phyloP scores from a whole-genome alignment of 345 rosid genomes.

The Linum lewisii region DNA sequence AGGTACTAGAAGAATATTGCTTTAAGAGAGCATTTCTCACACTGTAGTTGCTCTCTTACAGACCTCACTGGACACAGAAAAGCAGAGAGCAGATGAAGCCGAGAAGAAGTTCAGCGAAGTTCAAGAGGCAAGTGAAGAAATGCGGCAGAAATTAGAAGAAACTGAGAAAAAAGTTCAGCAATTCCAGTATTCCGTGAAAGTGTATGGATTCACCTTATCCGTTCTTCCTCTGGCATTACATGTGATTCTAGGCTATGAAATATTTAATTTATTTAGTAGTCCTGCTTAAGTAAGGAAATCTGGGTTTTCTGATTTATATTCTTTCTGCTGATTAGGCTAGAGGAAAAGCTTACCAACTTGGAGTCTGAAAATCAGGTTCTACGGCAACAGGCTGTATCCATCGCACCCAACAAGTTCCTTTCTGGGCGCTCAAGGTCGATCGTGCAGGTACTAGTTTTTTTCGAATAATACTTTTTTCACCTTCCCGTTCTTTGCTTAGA shows the following conservation, averaged over 20 bases:
- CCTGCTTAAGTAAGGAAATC: too few species aligned
- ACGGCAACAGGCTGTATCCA: slow-evolving; percentile 51
- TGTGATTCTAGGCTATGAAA: too few species aligned
- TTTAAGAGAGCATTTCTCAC: neutral
- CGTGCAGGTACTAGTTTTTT: slow-evolving; percentile 19
- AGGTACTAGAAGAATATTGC: neutral
- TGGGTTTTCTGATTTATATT: slow-evolving; percentile 7
- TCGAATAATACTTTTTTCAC: neutral
- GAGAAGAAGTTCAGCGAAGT: slow-evolving; percentile 57
- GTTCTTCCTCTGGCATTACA: neutral
- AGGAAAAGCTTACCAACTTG: slow-evolving; percentile 38
- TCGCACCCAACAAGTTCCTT: slow-evolving; percentile 32
- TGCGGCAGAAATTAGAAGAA: slow-evolving; percentile 59
- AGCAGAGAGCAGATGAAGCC: slow-evolving; percentile 64
- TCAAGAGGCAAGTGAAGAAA: slow-evolving; percentile 52
- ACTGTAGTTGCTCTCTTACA: slow-evolving; percentile 8
- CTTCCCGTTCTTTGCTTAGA: neutral
- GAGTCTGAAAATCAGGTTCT: slow-evolving; percentile 65
- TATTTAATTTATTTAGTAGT: too few species aligned
- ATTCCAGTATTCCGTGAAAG: slow-evolving; percentile 63
- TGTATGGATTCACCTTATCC: neutral
- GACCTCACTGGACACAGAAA: slow-evolving; percentile 52
- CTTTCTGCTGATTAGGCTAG: slow-evolving; percentile 31
- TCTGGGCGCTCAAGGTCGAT: slow-evolving; percentile 27
- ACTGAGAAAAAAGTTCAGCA: slow-evolving; percentile 63